phyloP scores from a whole-genome alignment of 495 filamentous ascomycete genomes.

The Lasiosphaeris hirsuta region DNA sequence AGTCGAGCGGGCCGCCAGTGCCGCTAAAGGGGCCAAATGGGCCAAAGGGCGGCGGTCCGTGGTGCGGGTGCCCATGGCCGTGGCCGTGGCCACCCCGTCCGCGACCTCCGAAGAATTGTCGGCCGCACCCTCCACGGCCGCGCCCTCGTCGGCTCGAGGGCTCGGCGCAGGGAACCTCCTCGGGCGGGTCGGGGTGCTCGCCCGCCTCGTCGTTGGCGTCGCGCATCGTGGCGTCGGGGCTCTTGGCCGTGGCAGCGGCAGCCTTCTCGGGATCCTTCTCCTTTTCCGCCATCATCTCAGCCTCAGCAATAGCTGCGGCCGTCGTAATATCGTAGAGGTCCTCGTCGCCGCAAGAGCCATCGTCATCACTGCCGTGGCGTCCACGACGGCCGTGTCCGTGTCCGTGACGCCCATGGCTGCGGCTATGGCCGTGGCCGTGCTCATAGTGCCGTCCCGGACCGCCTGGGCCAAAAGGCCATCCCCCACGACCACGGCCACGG shows the following conservation, averaged over 20 bases:
- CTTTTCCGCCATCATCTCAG: conserved; percentile 6
- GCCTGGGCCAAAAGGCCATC: not conserved
- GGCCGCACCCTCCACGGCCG: conserved; percentile 15
- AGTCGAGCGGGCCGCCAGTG: conserved; percentile 31
- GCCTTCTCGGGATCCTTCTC: conserved; percentile 11
- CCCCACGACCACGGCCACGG: conserved; percentile 10
- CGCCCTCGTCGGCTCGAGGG: not conserved
- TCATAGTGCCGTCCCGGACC: conserved; percentile 12
- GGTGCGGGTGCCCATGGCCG: not conserved
- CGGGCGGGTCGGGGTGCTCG: conserved; percentile 24
- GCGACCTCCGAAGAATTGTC: conserved; percentile 6
- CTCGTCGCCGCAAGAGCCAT: conserved; percentile 17
- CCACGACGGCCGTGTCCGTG: not conserved
- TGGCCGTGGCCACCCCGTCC: conserved; percentile 18
- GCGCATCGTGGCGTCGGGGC: conserved; percentile 14
- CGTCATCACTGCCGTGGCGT: conserved; percentile 1
- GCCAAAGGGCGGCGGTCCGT: conserved; percentile 12
- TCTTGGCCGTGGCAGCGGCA: not conserved
- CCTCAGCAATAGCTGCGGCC: conserved; percentile 16
- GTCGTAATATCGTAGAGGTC: conserved; percentile 19
- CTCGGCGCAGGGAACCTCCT: conserved; percentile 19
- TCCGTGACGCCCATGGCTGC: conserved; percentile 5
- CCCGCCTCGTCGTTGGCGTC: conserved; percentile 18
- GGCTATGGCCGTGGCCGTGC: conserved; percentile 15
- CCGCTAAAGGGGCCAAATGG: conserved; percentile 15